A percentile compares a stretch with the other conserved stretches of the same genome.
phyloP scores from a whole-genome alignment of 1,284 basidiomycete genomes.

The Tremellales sp. region DNA sequence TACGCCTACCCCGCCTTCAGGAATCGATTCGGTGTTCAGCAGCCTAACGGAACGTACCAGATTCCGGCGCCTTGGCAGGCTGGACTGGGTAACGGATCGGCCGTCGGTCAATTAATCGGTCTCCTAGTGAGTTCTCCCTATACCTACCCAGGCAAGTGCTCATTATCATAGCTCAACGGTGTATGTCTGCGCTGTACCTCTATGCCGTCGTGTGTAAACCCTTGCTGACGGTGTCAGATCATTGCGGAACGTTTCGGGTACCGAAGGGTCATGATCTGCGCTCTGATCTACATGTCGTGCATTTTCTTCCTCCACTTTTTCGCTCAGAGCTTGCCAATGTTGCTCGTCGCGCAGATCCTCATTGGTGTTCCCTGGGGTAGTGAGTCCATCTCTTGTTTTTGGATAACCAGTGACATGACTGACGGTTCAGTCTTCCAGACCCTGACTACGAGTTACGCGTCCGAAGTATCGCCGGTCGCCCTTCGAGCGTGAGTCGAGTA shows the following conservation, averaged over 20 bases:
- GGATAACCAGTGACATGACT: too few relatives aligned
- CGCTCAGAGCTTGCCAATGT: constrained; percentile 33
- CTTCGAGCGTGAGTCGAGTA: constrained; percentile 30
- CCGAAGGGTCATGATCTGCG: constrained; percentile 36
- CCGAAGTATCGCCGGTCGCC: constrained; percentile 50
- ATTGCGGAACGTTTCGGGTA: constrained; percentile 45
- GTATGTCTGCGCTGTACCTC: constrained; percentile 27
- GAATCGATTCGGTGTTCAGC: constrained; percentile 38
- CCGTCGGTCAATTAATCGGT: constrained; percentile 49
- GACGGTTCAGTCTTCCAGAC: constrained; percentile 9
- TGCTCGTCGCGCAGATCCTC: constrained; percentile 45
- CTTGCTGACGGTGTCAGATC: too few relatives aligned
- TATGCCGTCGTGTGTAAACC: constrained; percentile 6
- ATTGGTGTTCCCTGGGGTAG: constrained; percentile 5
- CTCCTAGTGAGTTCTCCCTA: constrained; percentile 29
- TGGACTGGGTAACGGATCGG: constrained; percentile 48
- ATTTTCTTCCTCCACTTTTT: constrained; percentile 49
- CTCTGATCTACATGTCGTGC: constrained; percentile 30
- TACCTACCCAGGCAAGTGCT: too few relatives aligned
- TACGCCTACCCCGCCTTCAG: constrained; percentile 45
- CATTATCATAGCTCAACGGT: too few relatives aligned
- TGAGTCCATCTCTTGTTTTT: neutral
- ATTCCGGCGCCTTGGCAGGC: constrained; percentile 52
- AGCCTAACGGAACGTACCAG: constrained; percentile 41
- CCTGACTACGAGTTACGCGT: constrained; percentile 50